Evolutionary conservation across 306 rosid species (phyloP).

Genomic region (Vachellia pachyceras): DNA sequence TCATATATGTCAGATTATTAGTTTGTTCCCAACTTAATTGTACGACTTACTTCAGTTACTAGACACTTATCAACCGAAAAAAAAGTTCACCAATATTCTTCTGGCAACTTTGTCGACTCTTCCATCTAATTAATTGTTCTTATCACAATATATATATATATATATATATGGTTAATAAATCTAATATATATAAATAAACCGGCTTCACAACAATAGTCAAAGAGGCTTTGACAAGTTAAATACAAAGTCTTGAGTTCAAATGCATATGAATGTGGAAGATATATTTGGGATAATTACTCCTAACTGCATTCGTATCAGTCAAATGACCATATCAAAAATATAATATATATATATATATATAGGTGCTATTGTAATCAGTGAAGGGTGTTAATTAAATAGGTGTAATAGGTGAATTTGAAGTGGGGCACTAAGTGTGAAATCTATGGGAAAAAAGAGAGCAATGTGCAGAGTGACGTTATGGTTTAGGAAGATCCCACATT

Average conservation of each 20-base stretch:
- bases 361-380: constrained; percentile 48
- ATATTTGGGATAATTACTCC: no score
- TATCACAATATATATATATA: background rate
- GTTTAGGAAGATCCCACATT: constrained; percentile 49
- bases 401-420: constrained; percentile 41
- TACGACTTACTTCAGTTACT: background rate
- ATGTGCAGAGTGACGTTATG: constrained; percentile 56
- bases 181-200: no score
- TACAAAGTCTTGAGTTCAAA: no score
- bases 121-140: constrained; percentile 35
- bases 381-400: constrained; percentile 41
- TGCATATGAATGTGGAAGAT: no score
- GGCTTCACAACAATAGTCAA: no score
- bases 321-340: no score
- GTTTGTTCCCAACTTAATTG: background rate
- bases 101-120: background rate
- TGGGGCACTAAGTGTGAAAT: constrained; percentile 55
- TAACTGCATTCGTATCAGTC: no score
- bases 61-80: background rate
- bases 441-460: constrained; percentile 36
- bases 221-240: no score
- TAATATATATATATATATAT: background rate
- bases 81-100: background rate
- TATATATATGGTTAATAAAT: no score
- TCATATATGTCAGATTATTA: background rate